A percentile compares a stretch with the other conserved stretches of the same genome.
Conservation (phyloP, 306 rosid species). For the Cotoneaster glaucophyllus region DNA sequence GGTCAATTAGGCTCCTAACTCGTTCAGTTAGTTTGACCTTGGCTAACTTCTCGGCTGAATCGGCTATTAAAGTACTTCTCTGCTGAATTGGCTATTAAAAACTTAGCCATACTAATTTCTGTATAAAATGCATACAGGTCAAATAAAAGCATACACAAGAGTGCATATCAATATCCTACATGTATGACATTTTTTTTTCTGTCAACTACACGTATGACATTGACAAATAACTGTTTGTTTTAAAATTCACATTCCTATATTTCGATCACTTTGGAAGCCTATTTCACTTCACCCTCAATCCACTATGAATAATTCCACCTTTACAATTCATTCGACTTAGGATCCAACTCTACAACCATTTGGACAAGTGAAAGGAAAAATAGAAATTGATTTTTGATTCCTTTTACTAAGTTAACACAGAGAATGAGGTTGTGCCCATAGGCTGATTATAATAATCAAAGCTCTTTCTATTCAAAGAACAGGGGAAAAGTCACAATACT, state of each 20-base stretch:
- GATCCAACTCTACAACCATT: conserved; percentile 1
- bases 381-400: not conserved
- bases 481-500: not conserved
- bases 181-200: not conserved
- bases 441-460: not conserved
- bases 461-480: not conserved
- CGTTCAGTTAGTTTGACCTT: not conserved
- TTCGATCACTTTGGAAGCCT: not conserved
- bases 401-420: conserved; percentile 6
- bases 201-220: not conserved
- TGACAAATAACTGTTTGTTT: not conserved
- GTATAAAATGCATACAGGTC: not conserved
- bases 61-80: not conserved
- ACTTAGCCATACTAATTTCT: not conserved
- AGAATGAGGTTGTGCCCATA: conserved; percentile 10
- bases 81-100: not conserved
- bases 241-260: not conserved
- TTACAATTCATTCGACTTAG: not conserved
- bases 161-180: not conserved
- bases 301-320: not conserved
- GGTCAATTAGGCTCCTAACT: not conserved
- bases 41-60: not conserved
- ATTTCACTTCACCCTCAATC: not conserved
- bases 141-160: not conserved
- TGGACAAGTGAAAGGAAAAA: not conserved